Evolutionary conservation across 441 rosid genomes (phyloP).

Genomic region (Euphorbia corollata): DNA sequence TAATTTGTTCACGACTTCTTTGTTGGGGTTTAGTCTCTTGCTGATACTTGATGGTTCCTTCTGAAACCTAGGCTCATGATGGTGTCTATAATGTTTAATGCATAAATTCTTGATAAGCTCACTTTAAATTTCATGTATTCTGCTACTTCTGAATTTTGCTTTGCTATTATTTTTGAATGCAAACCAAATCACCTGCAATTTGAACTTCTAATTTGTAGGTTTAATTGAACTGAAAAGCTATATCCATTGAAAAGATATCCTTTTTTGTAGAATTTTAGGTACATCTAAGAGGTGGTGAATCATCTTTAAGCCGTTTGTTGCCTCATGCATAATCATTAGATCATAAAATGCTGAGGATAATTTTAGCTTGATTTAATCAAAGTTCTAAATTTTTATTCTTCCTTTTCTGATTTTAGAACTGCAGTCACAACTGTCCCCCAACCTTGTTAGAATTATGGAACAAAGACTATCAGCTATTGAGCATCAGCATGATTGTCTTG

Average conservation of each 20-base stretch:
- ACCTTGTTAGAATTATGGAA: conserved; percentile 71
- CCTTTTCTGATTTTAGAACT: conserved; percentile 32
- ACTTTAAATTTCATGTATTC: too few relatives aligned
- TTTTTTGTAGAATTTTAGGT: neutral
- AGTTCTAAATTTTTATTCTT: neutral
- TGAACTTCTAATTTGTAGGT: too few relatives aligned
- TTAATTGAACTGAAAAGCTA: too few relatives aligned
- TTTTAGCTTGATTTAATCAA: neutral
- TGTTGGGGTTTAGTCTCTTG: neutral
- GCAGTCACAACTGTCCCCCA: conserved; percentile 50
- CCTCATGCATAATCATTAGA: neutral
- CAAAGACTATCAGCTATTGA: conserved; percentile 61
- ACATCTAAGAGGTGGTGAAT: neutral
- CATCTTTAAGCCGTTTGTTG: neutral
- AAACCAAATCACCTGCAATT: neutral
- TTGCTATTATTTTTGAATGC: too few relatives aligned
- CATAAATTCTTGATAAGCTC: too few relatives aligned
- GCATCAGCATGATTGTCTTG: conserved; percentile 44
- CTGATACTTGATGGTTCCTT: neutral
- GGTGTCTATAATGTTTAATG: neutral
- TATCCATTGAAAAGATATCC: neutral
- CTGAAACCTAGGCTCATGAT: conserved; percentile 1
- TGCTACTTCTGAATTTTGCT: too few relatives aligned
- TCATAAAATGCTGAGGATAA: neutral
- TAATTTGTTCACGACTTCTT: neutral